These are phyloP conservation scores for Metroxylon sagu DNA, from an alignment of 176 grass and related monocot genomes.

Conservation along the genomic window DNA sequence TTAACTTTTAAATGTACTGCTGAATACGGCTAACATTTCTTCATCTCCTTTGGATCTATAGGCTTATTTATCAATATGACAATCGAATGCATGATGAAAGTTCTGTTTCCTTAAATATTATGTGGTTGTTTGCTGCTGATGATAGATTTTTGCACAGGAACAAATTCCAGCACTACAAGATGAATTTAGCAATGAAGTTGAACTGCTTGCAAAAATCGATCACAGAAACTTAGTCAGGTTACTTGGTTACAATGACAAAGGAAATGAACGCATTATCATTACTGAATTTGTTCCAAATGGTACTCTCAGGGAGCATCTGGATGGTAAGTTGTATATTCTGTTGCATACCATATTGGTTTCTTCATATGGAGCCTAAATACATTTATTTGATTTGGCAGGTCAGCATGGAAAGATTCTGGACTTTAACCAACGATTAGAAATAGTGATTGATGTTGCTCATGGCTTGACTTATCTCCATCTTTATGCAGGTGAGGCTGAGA, in stretches of 20 bases:
- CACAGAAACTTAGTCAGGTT: slow-evolving; percentile 96
- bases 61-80: not conserved
- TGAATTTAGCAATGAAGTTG: slow-evolving; percentile 93
- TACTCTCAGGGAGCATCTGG: slow-evolving; percentile 88
- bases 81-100: not conserved
- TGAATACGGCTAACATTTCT: too few relatives aligned
- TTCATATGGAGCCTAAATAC: slow-evolving; percentile 1
- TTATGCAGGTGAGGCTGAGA: slow-evolving; percentile 58
- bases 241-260: slow-evolving; percentile 78
- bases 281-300: slow-evolving; percentile 95
- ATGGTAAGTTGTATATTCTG: slow-evolving; percentile 49
- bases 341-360: slow-evolving; percentile 6
- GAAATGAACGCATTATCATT: slow-evolving; percentile 93
- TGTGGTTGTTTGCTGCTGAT: not conserved
- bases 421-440: slow-evolving; percentile 91
- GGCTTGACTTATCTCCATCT: slow-evolving; percentile 96
- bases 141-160: slow-evolving; percentile 42
- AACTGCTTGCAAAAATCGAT: slow-evolving; percentile 93
- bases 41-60: too few relatives aligned
- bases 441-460: slow-evolving; percentile 95
- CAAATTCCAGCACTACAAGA: slow-evolving; percentile 66
- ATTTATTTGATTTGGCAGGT: slow-evolving; percentile 41
- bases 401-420: slow-evolving; percentile 70
- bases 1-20: too few relatives aligned
- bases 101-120: slow-evolving; percentile 10